Percentiles rank a stretch among this genome's conserved stretches.
These are phyloP conservation scores for Spathaspora passalidarum DNA, from an alignment of 805 yeast genomes.

Conservation along the genomic window DNA sequence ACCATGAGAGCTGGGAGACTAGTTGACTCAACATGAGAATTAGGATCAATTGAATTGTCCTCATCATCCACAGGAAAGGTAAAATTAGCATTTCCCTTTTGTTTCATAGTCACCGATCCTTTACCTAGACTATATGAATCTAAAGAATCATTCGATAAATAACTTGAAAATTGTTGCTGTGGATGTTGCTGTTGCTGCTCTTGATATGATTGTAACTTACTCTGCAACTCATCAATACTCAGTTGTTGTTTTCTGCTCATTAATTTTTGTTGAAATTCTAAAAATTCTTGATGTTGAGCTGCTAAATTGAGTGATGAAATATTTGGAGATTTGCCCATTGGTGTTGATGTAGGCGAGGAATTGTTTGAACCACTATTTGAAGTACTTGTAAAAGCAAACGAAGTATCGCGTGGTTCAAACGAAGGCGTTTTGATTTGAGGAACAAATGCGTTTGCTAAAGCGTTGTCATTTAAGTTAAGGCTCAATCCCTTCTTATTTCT, in stretches of 20 bases:
- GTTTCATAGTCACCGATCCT: neutral
- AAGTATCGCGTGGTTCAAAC: conserved; percentile 25
- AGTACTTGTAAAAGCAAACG: conserved; percentile 29
- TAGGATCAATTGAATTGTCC: no score
- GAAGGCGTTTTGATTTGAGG: conserved; percentile 35
- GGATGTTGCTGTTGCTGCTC: conserved; percentile 3
- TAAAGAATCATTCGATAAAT: neutral
- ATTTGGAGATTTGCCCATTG: conserved; percentile 2
- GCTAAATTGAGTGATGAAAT: conserved; percentile 11
- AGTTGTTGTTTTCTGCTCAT: conserved; percentile 34
- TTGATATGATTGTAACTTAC: conserved; percentile 3
- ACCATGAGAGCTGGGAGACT: no score
- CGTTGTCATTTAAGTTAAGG: conserved; percentile 7
- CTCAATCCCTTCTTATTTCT: conserved; percentile 1
- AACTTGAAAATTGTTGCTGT: no score
- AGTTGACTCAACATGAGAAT: no score
- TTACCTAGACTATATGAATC: no score
- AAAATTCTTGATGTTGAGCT: conserved; percentile 33
- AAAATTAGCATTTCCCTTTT: neutral
- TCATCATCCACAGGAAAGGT: neutral
- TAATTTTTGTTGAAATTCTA: conserved; percentile 35
- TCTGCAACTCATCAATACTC: conserved; percentile 2
- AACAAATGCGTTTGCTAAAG: conserved; percentile 36
- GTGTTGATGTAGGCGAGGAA: conserved; percentile 3
- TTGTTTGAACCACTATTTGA: neutral